These are phyloP conservation scores for Capsicum rhomboideum DNA, from an alignment of 257 asterid genomes.

Conservation along the genomic window DNA sequence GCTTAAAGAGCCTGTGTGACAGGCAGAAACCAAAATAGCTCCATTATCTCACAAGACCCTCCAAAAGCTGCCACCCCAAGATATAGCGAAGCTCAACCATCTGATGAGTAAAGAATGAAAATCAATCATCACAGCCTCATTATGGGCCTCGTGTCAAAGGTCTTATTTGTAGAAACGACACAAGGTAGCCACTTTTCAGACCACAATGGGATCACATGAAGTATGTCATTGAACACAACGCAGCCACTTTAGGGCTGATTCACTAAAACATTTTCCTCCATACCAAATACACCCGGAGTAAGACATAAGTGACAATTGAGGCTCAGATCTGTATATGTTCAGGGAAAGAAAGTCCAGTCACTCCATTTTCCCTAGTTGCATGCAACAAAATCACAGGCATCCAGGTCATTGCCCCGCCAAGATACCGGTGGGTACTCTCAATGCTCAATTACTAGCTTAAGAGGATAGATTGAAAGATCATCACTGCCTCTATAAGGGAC, in stretches of 20 bases:
- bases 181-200: background rate
- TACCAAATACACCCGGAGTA: background rate
- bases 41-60: background rate
- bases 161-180: background rate
- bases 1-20: background rate
- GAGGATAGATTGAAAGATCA: background rate
- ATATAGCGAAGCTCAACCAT: background rate
- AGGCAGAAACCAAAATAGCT: background rate
- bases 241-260: too few relatives aligned
- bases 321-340: background rate
- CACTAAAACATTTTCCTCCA: background rate
- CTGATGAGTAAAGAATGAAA: background rate
- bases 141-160: too few relatives aligned
- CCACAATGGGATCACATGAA: too few relatives aligned
- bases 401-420: background rate
- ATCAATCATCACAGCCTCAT: background rate
- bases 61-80: background rate
- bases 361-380: background rate
- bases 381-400: background rate
- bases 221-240: too few relatives aligned
- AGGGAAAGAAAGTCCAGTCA: background rate
- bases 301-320: background rate
- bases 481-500: background rate
- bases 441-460: background rate
- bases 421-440: background rate